phyloP scores from a whole-genome alignment of 1,139 yeast species.

The Geotrichum carabidarum region DNA sequence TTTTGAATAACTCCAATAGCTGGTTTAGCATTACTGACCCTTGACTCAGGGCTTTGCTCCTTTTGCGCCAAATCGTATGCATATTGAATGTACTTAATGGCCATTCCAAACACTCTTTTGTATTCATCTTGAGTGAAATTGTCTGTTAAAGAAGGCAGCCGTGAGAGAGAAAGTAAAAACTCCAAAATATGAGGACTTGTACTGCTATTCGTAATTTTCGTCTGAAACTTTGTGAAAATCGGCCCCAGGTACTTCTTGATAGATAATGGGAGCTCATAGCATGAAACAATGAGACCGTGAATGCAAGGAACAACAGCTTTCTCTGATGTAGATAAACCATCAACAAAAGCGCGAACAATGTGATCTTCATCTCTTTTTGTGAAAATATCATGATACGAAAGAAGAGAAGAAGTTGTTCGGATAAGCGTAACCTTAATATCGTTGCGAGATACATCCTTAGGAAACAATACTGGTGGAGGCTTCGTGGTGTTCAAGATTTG shows the following conservation, averaged over 20 bases:
- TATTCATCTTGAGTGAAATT: conserved; percentile 74
- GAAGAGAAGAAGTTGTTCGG: conserved; percentile 58
- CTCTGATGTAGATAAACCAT: conserved; percentile 71
- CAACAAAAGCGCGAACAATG: conserved; percentile 57
- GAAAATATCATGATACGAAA: conserved; percentile 59
- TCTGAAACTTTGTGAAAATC: conserved; percentile 64
- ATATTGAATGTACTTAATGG: conserved; percentile 72
- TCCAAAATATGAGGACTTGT: conserved; percentile 75
- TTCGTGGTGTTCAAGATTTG: conserved; percentile 47
- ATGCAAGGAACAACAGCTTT: conserved; percentile 73
- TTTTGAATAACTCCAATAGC: conserved; percentile 21
- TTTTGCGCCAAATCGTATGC: conserved; percentile 48
- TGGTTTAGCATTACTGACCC: conserved; percentile 40
- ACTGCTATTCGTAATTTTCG: conserved; percentile 62
- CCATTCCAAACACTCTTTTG: conserved; percentile 75
- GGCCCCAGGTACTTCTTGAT: conserved; percentile 63
- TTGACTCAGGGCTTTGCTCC: conserved; percentile 40
- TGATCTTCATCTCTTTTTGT: conserved; percentile 63
- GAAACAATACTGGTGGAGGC: conserved; percentile 45
- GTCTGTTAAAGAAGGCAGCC: conserved; percentile 62
- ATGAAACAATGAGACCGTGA: conserved; percentile 69
- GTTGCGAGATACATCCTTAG: conserved; percentile 47
- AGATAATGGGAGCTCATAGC: conserved; percentile 74
- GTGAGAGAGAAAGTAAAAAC: conserved; percentile 60
- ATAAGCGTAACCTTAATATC: conserved; percentile 66